These are phyloP conservation scores for Colletotrichum karsti DNA, from an alignment of 2,329 filamentous ascomycete genomes.

Conservation along the genomic window DNA sequence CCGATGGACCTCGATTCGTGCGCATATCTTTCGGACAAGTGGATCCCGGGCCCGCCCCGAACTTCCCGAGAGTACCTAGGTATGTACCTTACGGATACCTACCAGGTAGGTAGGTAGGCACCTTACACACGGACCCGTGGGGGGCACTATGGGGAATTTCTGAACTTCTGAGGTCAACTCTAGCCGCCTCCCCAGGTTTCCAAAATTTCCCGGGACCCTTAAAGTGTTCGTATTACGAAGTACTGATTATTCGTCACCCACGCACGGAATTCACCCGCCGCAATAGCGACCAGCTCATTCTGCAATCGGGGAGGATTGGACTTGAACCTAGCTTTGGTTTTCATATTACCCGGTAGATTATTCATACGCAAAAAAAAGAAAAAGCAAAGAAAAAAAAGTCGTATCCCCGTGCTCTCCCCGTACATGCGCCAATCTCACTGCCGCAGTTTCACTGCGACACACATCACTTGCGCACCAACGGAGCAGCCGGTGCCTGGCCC, in stretches of 20 bases:
- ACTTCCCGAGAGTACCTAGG: slow-evolving; percentile 11
- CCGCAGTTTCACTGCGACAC: slow-evolving; percentile 4
- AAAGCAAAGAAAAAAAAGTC: too few relatives aligned
- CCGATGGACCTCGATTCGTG: slow-evolving; percentile 23
- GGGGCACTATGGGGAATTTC: neutral
- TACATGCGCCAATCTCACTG: neutral
- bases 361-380: too few relatives aligned
- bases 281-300: too few relatives aligned
- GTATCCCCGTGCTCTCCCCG: neutral
- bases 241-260: neutral
- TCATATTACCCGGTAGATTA: neutral
- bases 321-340: neutral
- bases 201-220: neutral
- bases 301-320: too few relatives aligned
- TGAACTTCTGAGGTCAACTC: too few relatives aligned
- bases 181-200: neutral
- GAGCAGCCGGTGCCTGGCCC: neutral
- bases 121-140: too few relatives aligned
- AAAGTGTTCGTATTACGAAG: neutral
- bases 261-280: neutral
- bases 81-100: too few relatives aligned
- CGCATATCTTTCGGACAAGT: slow-evolving; percentile 26
- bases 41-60: slow-evolving; percentile 20
- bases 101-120: too few relatives aligned
- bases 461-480: slow-evolving; percentile 11